Evolutionary conservation across 306 rosid species (phyloP).

Genomic region (Sphenostylis stenocarpa): DNA sequence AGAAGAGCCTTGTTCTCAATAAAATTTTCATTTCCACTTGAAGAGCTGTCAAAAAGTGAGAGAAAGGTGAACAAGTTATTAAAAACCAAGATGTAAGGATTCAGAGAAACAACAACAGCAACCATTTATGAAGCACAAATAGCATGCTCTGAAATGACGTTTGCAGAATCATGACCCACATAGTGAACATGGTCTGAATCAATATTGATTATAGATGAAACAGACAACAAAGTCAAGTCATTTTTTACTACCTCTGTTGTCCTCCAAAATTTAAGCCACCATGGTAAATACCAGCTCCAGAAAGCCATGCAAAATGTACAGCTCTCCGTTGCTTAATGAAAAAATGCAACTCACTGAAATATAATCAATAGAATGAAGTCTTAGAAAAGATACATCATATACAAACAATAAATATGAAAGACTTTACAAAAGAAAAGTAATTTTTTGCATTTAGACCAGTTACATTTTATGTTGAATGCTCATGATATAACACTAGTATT

Average conservation of each 20-base stretch:
- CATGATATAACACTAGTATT: neutral
- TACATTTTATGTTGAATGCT: conserved; percentile 19
- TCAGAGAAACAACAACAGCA: conserved; percentile 22
- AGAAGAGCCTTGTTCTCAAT: conserved; percentile 95
- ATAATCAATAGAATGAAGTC: conserved; percentile 29
- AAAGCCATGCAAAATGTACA: conserved; percentile 97
- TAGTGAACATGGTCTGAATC: neutral
- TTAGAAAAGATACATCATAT: conserved; percentile 14
- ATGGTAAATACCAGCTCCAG: conserved; percentile 97
- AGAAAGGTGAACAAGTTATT: conserved; percentile 4
- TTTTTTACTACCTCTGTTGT: conserved; percentile 70
- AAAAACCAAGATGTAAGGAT: neutral
- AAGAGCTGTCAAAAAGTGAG: conserved; percentile 47
- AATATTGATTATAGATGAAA: neutral
- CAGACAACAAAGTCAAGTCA: conserved; percentile 33
- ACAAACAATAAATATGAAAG: conserved; percentile 9
- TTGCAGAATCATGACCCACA: conserved; percentile 23
- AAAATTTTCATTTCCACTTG: conserved; percentile 87
- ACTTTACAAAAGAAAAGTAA: neutral
- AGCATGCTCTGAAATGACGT: conserved; percentile 28
- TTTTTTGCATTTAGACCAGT: neutral
- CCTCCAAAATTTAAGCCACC: conserved; percentile 93
- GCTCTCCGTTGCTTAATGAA: conserved; percentile 97
- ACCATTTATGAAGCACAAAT: conserved; percentile 35
- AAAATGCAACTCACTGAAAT: conserved; percentile 88